Evolutionary conservation across 176 grass and related monocot genomes (phyloP), one percentile per base, ranked within the genome.

Genomic region (Ananas comosus): DNA sequence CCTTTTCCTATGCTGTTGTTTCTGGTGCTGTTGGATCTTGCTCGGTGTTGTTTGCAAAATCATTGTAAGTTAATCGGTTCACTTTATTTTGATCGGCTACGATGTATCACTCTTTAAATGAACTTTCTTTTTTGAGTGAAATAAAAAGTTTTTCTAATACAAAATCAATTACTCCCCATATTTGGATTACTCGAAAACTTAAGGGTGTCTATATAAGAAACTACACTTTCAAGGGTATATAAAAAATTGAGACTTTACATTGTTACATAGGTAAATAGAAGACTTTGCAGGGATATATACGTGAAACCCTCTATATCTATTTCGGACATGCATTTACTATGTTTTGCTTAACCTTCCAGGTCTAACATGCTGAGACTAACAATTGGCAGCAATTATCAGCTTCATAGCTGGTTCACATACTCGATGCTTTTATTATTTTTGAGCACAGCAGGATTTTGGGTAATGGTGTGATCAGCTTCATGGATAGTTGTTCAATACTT

Each of bases 31-130:
- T 97, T 65, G 94, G 94, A 64, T 97, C 94, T 73, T 97, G 94
- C 80, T 97, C 89, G 4, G 94, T 97, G 65, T 83, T 97, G 75
- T 97, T 97, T 88, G 94, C 94, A 56, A 97, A 97, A 79, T 97
- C 86, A 72, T 72, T 97, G 94, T 97, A 93, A 74, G 94, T 81
- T 7, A 42, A 42, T 42, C 7, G 33, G 33, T 42, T 42, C 33
- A 42, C 33, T 42, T 7, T 42, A 42, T 42, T 4, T 42, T 75
- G 50, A 47, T 80, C 6, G 9, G 7, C 49, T 49, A 69, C 7
- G 4, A 70, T 73, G 51, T 66, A 65, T 79, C 33, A 42, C 33
- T 42, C 33, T 42, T 6, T 42, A 42, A 42, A 42, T 42, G 33
- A 7, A 42, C 33, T 42, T 42, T 42, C 33, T 7, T 42, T 42